Evolutionary conservation across 345 rosid genomes (phyloP), one percentile per base, ranked within the genome.

Genomic region (Eucalyptus marginata): DNA sequence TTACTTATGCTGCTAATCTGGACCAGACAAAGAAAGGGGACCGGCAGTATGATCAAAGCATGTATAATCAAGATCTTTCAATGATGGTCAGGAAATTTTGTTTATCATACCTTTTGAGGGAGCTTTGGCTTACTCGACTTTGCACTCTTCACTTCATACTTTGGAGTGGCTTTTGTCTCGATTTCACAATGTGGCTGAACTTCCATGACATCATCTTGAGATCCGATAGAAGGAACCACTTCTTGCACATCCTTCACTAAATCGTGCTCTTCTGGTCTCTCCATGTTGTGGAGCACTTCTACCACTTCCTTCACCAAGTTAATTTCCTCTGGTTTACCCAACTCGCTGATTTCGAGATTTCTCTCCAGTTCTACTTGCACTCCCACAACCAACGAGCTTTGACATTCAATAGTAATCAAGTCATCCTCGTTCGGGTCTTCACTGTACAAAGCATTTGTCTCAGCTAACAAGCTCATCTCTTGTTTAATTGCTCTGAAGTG

Each of bases 101-200:
- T 71, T 18, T 36, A 71, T 36, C 43, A 24, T 40, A 96, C 99
- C 99, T 94, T 94, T 36, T 89, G 91, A 89, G 94, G 85, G 87
- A 54, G 90, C 91, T 92, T 94, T 22, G 76, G 90, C 88, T 71
- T 91, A 91, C 89, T 92, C 81, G 64, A 87, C 89, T 91, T 91
- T 13, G 62, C 87, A 86, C 87, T 92, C 88, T 88, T 92, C 90
- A 88, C 93, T 49, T 86, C 91, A 87, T 64, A 89, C 88, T 89
- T 86, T 64, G 80, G 88, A 47, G 89, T 71, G 86, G 76, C 91
- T 71, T 87, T 89, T 47, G 10, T 83, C 91, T 92, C 93, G 54
- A 89, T 91, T 56, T 88, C 92, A 31, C 76, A 71, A 89, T 79
- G 90, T 76, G 89, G 88, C 46, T 66, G 89, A 33, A 90, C 84